Evolutionary conservation across 2,329 filamentous ascomycete species (phyloP).

Genomic region (Exophiala lecanii-corni): DNA sequence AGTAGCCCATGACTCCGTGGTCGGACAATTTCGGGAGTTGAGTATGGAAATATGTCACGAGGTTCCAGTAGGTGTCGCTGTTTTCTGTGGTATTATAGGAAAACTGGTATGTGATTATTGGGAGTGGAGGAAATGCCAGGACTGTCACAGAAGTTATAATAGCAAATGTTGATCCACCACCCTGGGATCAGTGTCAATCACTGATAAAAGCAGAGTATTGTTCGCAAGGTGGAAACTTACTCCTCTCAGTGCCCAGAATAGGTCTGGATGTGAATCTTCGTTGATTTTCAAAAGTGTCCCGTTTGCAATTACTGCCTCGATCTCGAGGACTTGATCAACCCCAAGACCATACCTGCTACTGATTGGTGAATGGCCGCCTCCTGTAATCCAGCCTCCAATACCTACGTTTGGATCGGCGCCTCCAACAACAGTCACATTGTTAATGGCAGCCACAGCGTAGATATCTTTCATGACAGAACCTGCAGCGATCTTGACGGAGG

Average conservation of each 20-base stretch:
- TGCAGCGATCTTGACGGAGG: slow-evolving; percentile 52
- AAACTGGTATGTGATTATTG: slow-evolving; percentile 40
- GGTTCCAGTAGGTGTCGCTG: slow-evolving; percentile 46
- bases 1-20: slow-evolving; percentile 20
- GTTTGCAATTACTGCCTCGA: slow-evolving; percentile 47
- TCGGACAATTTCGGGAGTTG: slow-evolving; percentile 18
- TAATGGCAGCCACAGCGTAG: slow-evolving; percentile 46
- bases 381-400: slow-evolving; percentile 44
- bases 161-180: slow-evolving; percentile 44
- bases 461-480: slow-evolving; percentile 52
- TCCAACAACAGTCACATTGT: slow-evolving; percentile 48
- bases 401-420: slow-evolving; percentile 55
- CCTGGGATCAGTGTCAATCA: too few relatives aligned
- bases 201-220: too few relatives aligned
- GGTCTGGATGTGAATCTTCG: slow-evolving; percentile 40
- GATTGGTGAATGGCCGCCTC: slow-evolving; percentile 54
- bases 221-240: slow-evolving; percentile 22
- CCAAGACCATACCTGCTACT: slow-evolving; percentile 48
- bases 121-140: slow-evolving; percentile 42
- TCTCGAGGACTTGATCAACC: slow-evolving; percentile 46
- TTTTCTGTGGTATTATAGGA: slow-evolving; percentile 33
- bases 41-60: slow-evolving; percentile 42
- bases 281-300: slow-evolving; percentile 43
- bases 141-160: slow-evolving; percentile 51
- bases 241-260: slow-evolving; percentile 50